These are phyloP conservation scores for Solanum paucissectum DNA, from an alignment of 257 asterid species.

Conservation along the genomic window DNA sequence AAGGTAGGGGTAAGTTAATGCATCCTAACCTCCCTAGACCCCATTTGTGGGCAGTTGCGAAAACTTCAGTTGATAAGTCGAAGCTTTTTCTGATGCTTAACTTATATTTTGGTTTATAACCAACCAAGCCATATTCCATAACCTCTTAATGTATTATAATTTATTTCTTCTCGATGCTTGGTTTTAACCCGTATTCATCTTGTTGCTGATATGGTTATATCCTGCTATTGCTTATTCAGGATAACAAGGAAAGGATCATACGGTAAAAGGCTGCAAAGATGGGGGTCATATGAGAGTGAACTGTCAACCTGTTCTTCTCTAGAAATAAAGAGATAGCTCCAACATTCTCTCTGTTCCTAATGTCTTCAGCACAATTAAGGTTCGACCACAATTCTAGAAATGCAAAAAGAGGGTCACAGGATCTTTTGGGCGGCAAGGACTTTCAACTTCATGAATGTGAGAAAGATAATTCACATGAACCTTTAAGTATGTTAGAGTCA, in stretches of 20 bases:
- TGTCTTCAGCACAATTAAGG: constrained; percentile 29
- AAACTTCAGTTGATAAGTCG: neutral
- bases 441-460: constrained; percentile 6
- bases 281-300: neutral
- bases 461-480: constrained; percentile 12
- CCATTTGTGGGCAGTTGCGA: neutral
- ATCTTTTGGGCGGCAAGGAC: constrained; percentile 13
- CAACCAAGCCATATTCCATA: neutral
- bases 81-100: neutral
- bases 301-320: neutral
- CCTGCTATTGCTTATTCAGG: neutral
- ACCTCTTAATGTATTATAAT: neutral
- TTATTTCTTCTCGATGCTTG: neutral
- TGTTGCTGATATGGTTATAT: neutral
- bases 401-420: constrained; percentile 17
- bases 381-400: constrained; percentile 21
- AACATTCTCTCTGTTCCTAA: constrained; percentile 12
- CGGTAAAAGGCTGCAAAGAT: neutral
- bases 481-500: constrained; percentile 10
- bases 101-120: neutral
- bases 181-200: neutral
- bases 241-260: neutral
- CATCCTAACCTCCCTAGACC: neutral
- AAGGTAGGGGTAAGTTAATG: neutral
- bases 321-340: neutral